phyloP scores from a whole-genome alignment of 2,329 filamentous ascomycete species.

The Metarhizium brunneum region DNA sequence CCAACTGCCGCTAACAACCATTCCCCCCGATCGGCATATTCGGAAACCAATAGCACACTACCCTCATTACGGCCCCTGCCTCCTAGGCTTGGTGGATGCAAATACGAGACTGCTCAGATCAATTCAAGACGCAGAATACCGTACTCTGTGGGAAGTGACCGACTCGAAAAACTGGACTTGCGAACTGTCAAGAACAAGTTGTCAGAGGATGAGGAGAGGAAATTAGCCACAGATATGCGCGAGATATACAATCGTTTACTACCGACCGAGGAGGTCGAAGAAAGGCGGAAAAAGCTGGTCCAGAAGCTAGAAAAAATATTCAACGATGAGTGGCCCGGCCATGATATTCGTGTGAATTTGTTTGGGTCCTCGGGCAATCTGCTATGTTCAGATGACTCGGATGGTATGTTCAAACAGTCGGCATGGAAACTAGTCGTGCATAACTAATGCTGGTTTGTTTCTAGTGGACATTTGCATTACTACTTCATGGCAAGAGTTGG shows the following conservation, averaged over 20 bases:
- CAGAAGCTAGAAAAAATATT: slow-evolving; percentile 80
- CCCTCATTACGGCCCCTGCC: slow-evolving; percentile 59
- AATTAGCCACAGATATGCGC: slow-evolving; percentile 73
- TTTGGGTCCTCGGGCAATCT: slow-evolving; percentile 98
- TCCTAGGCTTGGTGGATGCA: slow-evolving; percentile 56
- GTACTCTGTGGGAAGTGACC: slow-evolving; percentile 79
- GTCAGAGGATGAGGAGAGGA: slow-evolving; percentile 62
- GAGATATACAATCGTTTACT: slow-evolving; percentile 78
- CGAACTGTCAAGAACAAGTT: slow-evolving; percentile 64
- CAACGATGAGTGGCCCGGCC: slow-evolving; percentile 84
- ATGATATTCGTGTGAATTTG: slow-evolving; percentile 80
- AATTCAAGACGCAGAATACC: slow-evolving; percentile 80
- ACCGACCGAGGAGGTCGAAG: slow-evolving; percentile 71
- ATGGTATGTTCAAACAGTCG: slow-evolving; percentile 53
- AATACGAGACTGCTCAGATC: slow-evolving; percentile 79
- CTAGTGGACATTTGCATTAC: slow-evolving; percentile 96
- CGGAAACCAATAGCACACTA: slow-evolving; percentile 71
- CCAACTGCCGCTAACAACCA: slow-evolving; percentile 68
- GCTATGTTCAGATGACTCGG: slow-evolving; percentile 89
- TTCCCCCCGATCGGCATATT: slow-evolving; percentile 83
- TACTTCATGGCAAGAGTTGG: slow-evolving; percentile 77
- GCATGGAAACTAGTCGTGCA: not conserved
- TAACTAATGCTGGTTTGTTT: slow-evolving; percentile 7
- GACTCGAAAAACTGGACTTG: slow-evolving; percentile 61
- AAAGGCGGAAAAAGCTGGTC: slow-evolving; percentile 67